Evolutionary conservation across 1,284 basidiomycete species (phyloP).

Genomic region (Pseudozyma tsukubaensis): DNA sequence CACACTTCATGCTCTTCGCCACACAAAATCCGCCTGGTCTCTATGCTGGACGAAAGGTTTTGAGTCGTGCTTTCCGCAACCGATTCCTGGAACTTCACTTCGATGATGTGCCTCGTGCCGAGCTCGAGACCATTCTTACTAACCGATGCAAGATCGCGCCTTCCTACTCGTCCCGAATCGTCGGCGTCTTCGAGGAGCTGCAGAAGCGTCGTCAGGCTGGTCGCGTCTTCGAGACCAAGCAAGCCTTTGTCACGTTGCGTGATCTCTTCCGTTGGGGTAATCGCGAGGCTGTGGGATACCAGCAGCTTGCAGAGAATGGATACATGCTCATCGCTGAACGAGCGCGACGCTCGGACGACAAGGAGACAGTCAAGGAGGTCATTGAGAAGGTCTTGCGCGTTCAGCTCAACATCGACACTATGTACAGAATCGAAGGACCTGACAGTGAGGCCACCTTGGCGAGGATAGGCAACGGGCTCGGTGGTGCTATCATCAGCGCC

Average conservation of each 20-base stretch:
- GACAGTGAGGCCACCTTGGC: slow-evolving; percentile 45
- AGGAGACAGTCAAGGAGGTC: slow-evolving; percentile 87
- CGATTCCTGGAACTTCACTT: slow-evolving; percentile 99
- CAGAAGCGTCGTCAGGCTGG: slow-evolving; percentile 90
- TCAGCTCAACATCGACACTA: slow-evolving; percentile 75
- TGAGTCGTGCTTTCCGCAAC: slow-evolving; percentile 96
- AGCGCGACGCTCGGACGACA: slow-evolving; percentile 85
- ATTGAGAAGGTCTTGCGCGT: slow-evolving; percentile 92
- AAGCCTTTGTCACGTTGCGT: slow-evolving; percentile 94
- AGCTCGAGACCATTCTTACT: slow-evolving; percentile 84
- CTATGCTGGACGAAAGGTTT: slow-evolving; percentile 94
- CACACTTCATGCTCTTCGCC: slow-evolving; percentile 97
- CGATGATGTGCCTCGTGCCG: slow-evolving; percentile 92
- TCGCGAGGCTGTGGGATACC: slow-evolving; percentile 83
- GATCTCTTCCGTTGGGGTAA: slow-evolving; percentile 98
- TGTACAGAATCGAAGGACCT: slow-evolving; percentile 73
- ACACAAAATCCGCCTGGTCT: slow-evolving; percentile 98
- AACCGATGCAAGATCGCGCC: slow-evolving; percentile 65
- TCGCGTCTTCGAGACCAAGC: slow-evolving; percentile 96
- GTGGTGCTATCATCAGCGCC: slow-evolving; percentile 66
- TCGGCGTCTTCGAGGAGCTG: slow-evolving; percentile 90
- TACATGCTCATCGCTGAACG: slow-evolving; percentile 98
- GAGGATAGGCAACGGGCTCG: slow-evolving; percentile 48
- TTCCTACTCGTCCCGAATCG: slow-evolving; percentile 87
- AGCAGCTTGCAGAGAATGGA: slow-evolving; percentile 93